Evolutionary conservation across 768 basidiomycete species (phyloP).

Genomic region (Podaxis sp.): DNA sequence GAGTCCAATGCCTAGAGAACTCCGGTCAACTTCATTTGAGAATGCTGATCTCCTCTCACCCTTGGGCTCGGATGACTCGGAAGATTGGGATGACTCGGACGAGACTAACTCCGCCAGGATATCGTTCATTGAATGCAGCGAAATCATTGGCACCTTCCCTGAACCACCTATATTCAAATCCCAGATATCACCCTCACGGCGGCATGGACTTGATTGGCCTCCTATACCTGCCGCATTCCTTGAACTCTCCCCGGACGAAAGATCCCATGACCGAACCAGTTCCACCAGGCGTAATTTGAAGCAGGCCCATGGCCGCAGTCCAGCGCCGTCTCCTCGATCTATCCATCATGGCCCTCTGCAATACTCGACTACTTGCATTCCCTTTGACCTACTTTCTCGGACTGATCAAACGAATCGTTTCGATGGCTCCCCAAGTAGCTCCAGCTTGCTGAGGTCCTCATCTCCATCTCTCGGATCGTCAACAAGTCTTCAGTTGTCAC

Average conservation of each 20-base stretch:
- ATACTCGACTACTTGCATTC: background rate
- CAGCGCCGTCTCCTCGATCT: background rate
- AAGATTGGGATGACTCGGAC: background rate
- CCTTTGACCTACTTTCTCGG: constrained; percentile 1
- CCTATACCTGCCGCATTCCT: background rate
- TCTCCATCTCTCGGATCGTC: background rate
- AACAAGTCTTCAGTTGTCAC: background rate
- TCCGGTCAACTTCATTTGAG: background rate
- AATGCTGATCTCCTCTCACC: background rate
- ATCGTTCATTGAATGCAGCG: constrained; percentile 1
- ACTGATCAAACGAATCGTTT: background rate
- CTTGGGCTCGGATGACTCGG: background rate
- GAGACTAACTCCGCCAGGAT: background rate
- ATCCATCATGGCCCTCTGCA: background rate
- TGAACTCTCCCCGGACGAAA: background rate
- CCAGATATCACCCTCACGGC: background rate
- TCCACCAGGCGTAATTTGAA: background rate
- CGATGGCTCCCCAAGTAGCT: background rate
- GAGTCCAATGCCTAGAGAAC: constrained; percentile 12
- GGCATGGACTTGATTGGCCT: background rate
- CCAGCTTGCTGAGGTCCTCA: background rate
- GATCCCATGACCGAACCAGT: background rate
- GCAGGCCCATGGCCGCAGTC: background rate
- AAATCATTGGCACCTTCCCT: constrained; percentile 4
- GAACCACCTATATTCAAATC: background rate